Conservation (phyloP, 805 yeast genomes). For the Zygosaccharomyces kombuchaensis region DNA sequence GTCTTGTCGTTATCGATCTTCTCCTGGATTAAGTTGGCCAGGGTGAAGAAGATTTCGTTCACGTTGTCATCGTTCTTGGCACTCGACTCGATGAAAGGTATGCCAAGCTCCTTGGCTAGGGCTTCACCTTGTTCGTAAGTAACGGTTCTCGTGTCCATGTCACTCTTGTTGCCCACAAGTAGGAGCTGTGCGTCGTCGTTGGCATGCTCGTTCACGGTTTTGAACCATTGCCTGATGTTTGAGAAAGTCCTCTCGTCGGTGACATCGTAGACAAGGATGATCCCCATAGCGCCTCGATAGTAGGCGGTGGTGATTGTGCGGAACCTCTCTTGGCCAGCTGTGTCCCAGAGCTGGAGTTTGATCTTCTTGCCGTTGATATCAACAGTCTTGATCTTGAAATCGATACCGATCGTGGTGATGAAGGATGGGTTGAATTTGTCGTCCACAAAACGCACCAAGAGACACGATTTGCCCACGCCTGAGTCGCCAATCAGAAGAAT, state of each 20-base stretch:
- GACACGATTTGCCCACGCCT: conserved; percentile 85
- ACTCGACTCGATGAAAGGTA: conserved; percentile 93
- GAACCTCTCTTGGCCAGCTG: conserved; percentile 96
- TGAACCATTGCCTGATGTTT: conserved; percentile 90
- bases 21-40: conserved; percentile 83
- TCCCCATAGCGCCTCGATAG: conserved; percentile 87
- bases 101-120: conserved; percentile 77
- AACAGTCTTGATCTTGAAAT: conserved; percentile 93
- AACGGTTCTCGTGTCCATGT: conserved; percentile 83
- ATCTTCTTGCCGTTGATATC: conserved; percentile 90
- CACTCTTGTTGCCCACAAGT: conserved; percentile 94
- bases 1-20: conserved; percentile 49
- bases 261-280: conserved; percentile 77
- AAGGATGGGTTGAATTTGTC: conserved; percentile 95
- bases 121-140: conserved; percentile 86
- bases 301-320: conserved; percentile 92
- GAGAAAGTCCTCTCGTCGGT: conserved; percentile 88
- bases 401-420: conserved; percentile 97
- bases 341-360: conserved; percentile 95
- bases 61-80: conserved; percentile 93
- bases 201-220: conserved; percentile 94
- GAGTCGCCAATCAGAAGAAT: conserved; percentile 91
- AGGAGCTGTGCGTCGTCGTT: conserved; percentile 92
- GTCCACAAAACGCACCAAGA: conserved; percentile 86
- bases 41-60: conserved; percentile 83